Conservation (phyloP, 2,329 filamentous ascomycete genomes). For the Orbilia ellipsospora region DNA sequence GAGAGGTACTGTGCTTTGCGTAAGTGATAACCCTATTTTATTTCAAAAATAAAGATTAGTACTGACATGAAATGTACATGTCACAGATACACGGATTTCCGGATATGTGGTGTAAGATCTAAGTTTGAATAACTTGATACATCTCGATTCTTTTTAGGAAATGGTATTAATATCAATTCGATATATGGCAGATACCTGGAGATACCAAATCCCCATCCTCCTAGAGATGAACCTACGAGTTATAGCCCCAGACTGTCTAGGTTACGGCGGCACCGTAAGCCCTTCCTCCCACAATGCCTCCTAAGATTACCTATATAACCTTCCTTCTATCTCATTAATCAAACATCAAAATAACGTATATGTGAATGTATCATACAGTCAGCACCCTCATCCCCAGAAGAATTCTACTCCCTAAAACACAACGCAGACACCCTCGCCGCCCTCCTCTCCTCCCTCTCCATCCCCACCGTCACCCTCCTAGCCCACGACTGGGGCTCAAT, state of each 20-base stretch:
- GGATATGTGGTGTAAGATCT: slow-evolving; percentile 58
- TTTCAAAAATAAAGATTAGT: too few species aligned
- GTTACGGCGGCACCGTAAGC: slow-evolving; percentile 79
- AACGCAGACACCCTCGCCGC: slow-evolving; percentile 79
- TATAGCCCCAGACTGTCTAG: slow-evolving; percentile 85
- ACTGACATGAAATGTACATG: background rate
- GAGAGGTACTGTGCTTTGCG: slow-evolving; percentile 57
- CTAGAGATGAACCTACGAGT: slow-evolving; percentile 78
- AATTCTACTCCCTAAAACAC: slow-evolving; percentile 76
- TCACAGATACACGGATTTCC: slow-evolving; percentile 59
- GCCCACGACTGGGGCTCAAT: slow-evolving; percentile 92
- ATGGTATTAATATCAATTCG: background rate
- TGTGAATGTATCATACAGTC: slow-evolving; percentile 57
- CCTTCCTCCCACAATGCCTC: background rate
- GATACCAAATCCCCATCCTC: slow-evolving; percentile 84
- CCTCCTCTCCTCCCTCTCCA: slow-evolving; percentile 71
- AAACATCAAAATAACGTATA: slow-evolving; percentile 21
- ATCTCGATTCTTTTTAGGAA: background rate
- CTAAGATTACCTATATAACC: background rate
- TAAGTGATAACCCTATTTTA: slow-evolving; percentile 24
- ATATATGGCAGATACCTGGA: slow-evolving; percentile 72
- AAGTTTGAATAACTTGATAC: too few species aligned
- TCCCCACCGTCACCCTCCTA: slow-evolving; percentile 77
- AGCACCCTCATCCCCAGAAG: slow-evolving; percentile 69
- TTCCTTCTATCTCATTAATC: background rate